Conservation (phyloP, 768 basidiomycete species). For the Lentinula sp. region DNA sequence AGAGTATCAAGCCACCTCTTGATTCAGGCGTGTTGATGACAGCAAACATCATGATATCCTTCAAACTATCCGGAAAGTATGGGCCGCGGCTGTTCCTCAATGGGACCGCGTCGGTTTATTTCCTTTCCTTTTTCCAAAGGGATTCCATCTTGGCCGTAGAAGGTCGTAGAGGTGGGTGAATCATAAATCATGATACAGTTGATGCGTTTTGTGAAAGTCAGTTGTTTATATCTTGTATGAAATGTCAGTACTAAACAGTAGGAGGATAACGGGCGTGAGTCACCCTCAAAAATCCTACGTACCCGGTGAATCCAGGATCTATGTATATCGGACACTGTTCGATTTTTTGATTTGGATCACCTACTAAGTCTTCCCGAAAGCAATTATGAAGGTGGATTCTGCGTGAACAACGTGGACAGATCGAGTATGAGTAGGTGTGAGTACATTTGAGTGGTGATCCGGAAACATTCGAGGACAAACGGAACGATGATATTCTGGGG, state of each 20-base stretch:
- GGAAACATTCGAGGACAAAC: slow-evolving; percentile 14
- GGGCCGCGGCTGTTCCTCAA: no score
- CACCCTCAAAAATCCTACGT: slow-evolving; percentile 1
- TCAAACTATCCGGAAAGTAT: no score
- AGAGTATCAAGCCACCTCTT: no score
- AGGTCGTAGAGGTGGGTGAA: slow-evolving; percentile 32
- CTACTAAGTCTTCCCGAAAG: slow-evolving; percentile 46
- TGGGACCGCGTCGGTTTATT: no score
- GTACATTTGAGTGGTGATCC: slow-evolving; percentile 19
- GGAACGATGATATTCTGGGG: background rate
- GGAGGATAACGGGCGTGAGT: background rate
- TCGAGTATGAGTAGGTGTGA: slow-evolving; percentile 21
- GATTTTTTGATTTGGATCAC: slow-evolving; percentile 32
- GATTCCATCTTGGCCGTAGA: no score
- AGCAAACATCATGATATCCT: no score
- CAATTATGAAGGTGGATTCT: slow-evolving; percentile 12
- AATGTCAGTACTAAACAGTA: slow-evolving; percentile 7
- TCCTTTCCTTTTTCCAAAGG: no score
- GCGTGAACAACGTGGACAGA: slow-evolving; percentile 21
- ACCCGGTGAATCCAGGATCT: background rate
- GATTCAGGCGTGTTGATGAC: no score
- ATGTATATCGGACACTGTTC: background rate
- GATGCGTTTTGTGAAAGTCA: slow-evolving; percentile 17
- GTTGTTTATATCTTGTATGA: slow-evolving; percentile 26
- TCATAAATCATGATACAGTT: slow-evolving; percentile 29